These are phyloP conservation scores for Diaporthe batatas DNA, from an alignment of 2,329 filamentous ascomycete genomes.

Conservation along the genomic window DNA sequence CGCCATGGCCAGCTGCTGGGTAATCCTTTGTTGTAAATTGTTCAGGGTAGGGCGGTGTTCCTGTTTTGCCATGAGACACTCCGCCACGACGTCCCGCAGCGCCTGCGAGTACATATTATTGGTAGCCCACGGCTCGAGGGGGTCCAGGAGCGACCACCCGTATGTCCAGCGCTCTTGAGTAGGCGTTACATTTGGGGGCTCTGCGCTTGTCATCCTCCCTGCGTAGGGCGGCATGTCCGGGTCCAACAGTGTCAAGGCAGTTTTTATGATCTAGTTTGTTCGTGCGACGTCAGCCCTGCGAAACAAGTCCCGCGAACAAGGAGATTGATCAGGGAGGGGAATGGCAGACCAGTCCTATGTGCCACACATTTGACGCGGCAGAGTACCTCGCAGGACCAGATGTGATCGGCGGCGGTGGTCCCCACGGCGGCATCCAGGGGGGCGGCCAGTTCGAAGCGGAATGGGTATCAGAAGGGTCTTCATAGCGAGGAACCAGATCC, in stretches of 20 bases:
- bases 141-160: slow-evolving; percentile 16
- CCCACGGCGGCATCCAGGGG: slow-evolving; percentile 18
- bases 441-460: background rate
- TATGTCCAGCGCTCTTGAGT: slow-evolving; percentile 31
- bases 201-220: background rate
- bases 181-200: background rate
- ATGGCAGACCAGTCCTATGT: slow-evolving; percentile 27
- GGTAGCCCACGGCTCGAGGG: background rate
- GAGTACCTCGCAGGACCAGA: slow-evolving; percentile 13
- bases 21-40: background rate
- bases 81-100: slow-evolving; percentile 5
- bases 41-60: slow-evolving; percentile 8
- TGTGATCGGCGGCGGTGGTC: slow-evolving; percentile 11
- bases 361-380: slow-evolving; percentile 33
- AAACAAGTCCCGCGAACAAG: no score
- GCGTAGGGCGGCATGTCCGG: background rate
- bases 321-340: no score
- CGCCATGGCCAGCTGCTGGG: background rate
- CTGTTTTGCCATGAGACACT: slow-evolving; percentile 24
- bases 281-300: background rate
- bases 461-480: slow-evolving; percentile 20
- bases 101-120: background rate
- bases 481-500: background rate
- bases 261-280: slow-evolving; percentile 5
- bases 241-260: slow-evolving; percentile 17